Percentiles rank a stretch among this genome's conserved stretches.
These are phyloP conservation scores for Canavalia gladiata DNA, from an alignment of 306 rosid species.

Conservation along the genomic window DNA sequence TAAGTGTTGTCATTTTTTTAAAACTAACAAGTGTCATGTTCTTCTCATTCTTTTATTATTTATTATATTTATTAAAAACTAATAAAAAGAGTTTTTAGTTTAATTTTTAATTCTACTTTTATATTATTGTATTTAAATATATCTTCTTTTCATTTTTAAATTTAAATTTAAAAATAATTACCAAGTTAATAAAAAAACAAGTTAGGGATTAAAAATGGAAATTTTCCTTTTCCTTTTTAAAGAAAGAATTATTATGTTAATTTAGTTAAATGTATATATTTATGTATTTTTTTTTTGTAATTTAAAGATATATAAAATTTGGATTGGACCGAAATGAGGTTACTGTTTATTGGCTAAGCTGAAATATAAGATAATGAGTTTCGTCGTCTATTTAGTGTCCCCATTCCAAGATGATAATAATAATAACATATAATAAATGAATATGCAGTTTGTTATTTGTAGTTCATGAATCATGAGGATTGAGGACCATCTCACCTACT, in stretches of 20 bases:
- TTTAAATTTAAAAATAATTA: too few species aligned
- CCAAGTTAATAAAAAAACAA: background rate
- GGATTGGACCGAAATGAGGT: background rate
- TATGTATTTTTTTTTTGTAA: too few species aligned
- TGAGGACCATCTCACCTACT: background rate
- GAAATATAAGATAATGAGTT: conserved; percentile 24
- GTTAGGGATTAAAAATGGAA: background rate
- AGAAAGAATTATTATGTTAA: too few species aligned
- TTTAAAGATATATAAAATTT: background rate
- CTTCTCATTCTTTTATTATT: too few species aligned
- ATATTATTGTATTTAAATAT: too few species aligned
- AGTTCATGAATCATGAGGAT: background rate
- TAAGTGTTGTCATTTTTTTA: too few species aligned
- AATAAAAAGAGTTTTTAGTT: too few species aligned
- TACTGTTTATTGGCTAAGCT: background rate
- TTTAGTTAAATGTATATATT: too few species aligned
- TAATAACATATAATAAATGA: conserved; percentile 4
- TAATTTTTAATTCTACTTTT: too few species aligned
- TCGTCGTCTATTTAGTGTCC: conserved; percentile 6
- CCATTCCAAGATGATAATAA: conserved; percentile 18
- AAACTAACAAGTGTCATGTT: too few species aligned
- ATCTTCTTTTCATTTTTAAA: too few species aligned
- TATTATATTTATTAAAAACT: too few species aligned
- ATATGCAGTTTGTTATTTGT: background rate
- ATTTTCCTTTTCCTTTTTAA: background rate